Evolutionary conservation across 2,329 filamentous ascomycete species (phyloP), one percentile per base, ranked within the genome.

Genomic region (Aureobasidium sp.): DNA sequence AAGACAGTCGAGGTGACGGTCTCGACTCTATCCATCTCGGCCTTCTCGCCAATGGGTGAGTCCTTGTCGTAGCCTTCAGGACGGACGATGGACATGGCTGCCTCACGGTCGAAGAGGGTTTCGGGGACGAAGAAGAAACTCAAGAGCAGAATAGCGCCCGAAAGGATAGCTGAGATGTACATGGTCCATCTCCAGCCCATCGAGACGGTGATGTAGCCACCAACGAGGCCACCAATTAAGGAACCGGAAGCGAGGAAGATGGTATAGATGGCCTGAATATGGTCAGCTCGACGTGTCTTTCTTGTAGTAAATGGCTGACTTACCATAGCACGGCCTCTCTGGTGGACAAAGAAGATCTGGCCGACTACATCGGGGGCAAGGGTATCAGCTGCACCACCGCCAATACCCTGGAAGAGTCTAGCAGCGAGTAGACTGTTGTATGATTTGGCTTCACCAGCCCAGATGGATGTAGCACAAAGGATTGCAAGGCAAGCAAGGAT

Each of bases 311-410:
- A 74, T 73, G 70, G n/a, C 17, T 37, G 27, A 57, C 53, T 57
- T 25, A 57, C 53, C 56, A 59, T 59, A 20, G 56, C 56, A 48
- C 56, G 56, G 48, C 56, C 56, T 59, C 56, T 47, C 34, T 59
- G 70, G 56, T 77, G 76, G 27, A 77, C 70, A 61, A 77, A 78
- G 66, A 76, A 77, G 2, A 76, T 69, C 58, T 77, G 75, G 1
- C 74, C 75, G 11, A 77, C 70, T 11, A 76, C 70, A 65, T 74
- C 73, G 7, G 75, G 75, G 9, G 75, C 71, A 17, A 77, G 69
- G 17, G 73, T 74, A 65, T 77, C 75, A 8, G 73, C 72, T 4
- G 74, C 70, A 1, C 71, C 72, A 36, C 71, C 69, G 17, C 71
- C 72, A 44, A 74, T 67, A 9, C 75, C 75, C 66, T 76, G 75